A percentile compares a stretch with the other conserved stretches of the same genome.
Conservation (phyloP, 176 grass and related monocot genomes). For the Phyllostachys edulis region DNA sequence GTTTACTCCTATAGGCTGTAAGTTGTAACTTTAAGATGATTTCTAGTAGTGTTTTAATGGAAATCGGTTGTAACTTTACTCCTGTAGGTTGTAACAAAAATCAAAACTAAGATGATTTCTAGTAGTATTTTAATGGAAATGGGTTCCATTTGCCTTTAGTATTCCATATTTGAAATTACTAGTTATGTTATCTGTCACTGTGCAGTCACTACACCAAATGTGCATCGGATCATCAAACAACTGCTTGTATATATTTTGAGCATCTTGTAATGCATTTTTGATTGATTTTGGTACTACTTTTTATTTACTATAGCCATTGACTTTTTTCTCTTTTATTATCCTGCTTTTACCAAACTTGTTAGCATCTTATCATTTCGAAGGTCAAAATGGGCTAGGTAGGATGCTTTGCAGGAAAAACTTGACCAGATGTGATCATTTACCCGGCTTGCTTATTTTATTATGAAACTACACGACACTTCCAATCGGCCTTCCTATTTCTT, state of each 20-base stretch:
- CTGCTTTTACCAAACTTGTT: background rate
- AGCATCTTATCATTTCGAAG: background rate
- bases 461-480: background rate
- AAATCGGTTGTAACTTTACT: no score
- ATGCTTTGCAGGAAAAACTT: conserved; percentile 19
- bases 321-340: background rate
- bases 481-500: background rate
- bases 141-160: background rate
- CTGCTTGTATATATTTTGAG: background rate
- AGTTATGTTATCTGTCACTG: background rate
- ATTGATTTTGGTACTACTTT: background rate
- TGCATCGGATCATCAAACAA: background rate
- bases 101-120: background rate
- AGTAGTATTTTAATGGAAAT: background rate
- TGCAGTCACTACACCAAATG: background rate
- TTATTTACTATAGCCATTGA: background rate
- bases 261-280: conserved; percentile 8
- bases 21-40: background rate
- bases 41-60: no score
- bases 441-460: background rate
- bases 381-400: background rate
- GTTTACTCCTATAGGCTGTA: background rate
- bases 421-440: background rate
- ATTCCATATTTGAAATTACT: background rate
- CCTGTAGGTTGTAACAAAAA: background rate